A percentile compares a stretch with the other conserved stretches of the same genome.
Evolutionary conservation across 1,139 yeast genomes (phyloP).

Genomic region (Kurtzmaniella quercitrusa): DNA sequence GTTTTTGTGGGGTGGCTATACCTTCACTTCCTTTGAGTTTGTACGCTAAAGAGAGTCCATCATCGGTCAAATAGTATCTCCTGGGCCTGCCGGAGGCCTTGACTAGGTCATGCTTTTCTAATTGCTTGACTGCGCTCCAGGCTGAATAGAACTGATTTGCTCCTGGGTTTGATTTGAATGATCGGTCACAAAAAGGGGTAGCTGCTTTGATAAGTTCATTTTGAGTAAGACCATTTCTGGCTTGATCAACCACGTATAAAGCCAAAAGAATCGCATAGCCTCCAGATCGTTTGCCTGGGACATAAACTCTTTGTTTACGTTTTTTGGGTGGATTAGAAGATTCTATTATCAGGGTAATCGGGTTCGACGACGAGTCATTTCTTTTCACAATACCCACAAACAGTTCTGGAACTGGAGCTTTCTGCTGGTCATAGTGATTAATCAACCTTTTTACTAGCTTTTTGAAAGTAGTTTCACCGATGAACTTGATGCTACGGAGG

Average conservation of each 20-base stretch:
- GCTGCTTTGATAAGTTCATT: conserved; percentile 57
- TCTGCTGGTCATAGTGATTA: conserved; percentile 44
- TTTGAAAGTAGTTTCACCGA: conserved; percentile 61
- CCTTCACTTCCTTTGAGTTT: conserved; percentile 48
- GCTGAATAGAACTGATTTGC: conserved; percentile 68
- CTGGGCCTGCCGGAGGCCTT: conserved; percentile 56
- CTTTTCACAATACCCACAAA: conserved; percentile 16
- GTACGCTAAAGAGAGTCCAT: conserved; percentile 62
- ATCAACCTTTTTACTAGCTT: conserved; percentile 37
- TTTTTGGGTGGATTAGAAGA: conserved; percentile 15
- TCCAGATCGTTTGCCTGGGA: conserved; percentile 79
- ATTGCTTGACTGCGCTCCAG: conserved; percentile 69
- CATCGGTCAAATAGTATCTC: conserved; percentile 65
- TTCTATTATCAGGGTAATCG: not conserved
- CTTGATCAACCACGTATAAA: conserved; percentile 49
- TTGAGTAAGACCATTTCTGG: conserved; percentile 52
- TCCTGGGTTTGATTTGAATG: conserved; percentile 62
- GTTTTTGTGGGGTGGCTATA: conserved; percentile 10
- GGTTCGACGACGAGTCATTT: not conserved
- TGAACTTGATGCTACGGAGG: conserved; percentile 45
- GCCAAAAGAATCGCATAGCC: conserved; percentile 81
- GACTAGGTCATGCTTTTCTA: conserved; percentile 62
- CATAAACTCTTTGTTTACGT: conserved; percentile 43
- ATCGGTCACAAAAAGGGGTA: conserved; percentile 55
- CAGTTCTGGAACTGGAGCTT: conserved; percentile 34